These are phyloP conservation scores for Ogataea corticis DNA, from an alignment of 805 yeast species.

Conservation along the genomic window DNA sequence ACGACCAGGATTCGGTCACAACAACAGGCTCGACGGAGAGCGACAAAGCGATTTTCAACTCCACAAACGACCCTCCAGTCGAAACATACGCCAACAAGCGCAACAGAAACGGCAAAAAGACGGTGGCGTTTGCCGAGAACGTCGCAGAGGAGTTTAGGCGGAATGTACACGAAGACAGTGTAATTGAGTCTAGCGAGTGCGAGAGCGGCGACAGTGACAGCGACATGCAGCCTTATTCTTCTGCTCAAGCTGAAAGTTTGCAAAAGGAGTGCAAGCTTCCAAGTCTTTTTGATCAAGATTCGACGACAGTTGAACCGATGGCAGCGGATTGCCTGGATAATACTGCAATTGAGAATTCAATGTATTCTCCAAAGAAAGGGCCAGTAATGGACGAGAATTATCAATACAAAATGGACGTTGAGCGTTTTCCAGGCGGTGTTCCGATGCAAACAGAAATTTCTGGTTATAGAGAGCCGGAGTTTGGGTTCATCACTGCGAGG, in stretches of 20 bases:
- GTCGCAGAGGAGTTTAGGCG: slow-evolving; percentile 1
- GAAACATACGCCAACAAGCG: slow-evolving; percentile 12
- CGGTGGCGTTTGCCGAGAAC: slow-evolving; percentile 13
- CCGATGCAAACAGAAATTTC: too few relatives aligned
- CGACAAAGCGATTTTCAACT: slow-evolving; percentile 13
- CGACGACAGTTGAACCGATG: not conserved
- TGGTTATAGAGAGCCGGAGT: too few relatives aligned
- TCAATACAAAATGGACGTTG: too few relatives aligned
- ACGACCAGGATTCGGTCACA: slow-evolving; percentile 18
- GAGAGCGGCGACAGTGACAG: not conserved
- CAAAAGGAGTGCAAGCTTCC: not conserved
- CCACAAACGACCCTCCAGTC: slow-evolving; percentile 18
- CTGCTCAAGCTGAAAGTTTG: too few relatives aligned
- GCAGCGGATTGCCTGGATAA: not conserved
- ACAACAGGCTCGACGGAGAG: slow-evolving; percentile 4
- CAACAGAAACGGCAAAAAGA: slow-evolving; percentile 10
- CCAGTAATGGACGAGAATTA: not conserved
- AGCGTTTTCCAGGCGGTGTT: too few relatives aligned
- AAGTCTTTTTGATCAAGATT: not conserved
- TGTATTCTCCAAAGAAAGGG: slow-evolving; percentile 3
- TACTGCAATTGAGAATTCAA: slow-evolving; percentile 6
- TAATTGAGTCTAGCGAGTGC: not conserved
- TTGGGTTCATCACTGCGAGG: too few relatives aligned
- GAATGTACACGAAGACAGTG: not conserved
- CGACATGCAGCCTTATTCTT: too few relatives aligned